Conservation (phyloP, 768 basidiomycete genomes). For the Lanmaoa pseudosensibilis region DNA sequence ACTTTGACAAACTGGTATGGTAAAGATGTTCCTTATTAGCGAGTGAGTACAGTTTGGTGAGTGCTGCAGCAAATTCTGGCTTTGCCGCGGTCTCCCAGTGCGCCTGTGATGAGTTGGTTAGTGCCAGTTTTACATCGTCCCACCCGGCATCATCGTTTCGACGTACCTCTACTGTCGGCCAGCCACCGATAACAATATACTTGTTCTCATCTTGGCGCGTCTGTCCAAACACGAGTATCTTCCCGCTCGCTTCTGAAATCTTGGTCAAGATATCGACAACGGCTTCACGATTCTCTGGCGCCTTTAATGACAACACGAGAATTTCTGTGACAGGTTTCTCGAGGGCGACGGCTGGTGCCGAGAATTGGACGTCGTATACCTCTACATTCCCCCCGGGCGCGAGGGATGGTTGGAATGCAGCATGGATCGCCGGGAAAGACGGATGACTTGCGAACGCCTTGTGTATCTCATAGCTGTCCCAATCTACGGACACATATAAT, state of each 20-base stretch:
- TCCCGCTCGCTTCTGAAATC: constrained; percentile 9
- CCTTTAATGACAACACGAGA: constrained; percentile 14
- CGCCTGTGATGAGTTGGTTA: constrained; percentile 11
- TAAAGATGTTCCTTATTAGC: constrained; percentile 14
- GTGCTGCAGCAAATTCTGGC: constrained; percentile 4
- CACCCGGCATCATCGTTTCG: neutral
- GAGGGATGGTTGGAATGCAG: neutral
- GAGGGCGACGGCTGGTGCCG: neutral
- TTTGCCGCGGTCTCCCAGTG: constrained; percentile 7
- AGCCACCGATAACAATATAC: constrained; percentile 20
- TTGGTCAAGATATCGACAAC: constrained; percentile 11
- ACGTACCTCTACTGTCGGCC: constrained; percentile 27
- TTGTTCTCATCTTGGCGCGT: constrained; percentile 22
- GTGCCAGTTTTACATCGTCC: neutral
- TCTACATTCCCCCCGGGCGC: neutral
- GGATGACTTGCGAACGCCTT: neutral
- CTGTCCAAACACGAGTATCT: constrained; percentile 21
- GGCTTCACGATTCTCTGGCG: constrained; percentile 21
- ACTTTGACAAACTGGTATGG: constrained; percentile 9
- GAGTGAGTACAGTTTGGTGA: constrained; percentile 16
- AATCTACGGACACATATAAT: neutral
- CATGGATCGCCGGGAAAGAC: neutral
- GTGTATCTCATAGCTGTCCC: neutral
- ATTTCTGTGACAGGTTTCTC: constrained; percentile 6
- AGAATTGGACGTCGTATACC: neutral